Percentiles rank a stretch among this genome's conserved stretches.
Evolutionary conservation across 768 basidiomycete species (phyloP).

Genomic region (Kwoniella sp.): DNA sequence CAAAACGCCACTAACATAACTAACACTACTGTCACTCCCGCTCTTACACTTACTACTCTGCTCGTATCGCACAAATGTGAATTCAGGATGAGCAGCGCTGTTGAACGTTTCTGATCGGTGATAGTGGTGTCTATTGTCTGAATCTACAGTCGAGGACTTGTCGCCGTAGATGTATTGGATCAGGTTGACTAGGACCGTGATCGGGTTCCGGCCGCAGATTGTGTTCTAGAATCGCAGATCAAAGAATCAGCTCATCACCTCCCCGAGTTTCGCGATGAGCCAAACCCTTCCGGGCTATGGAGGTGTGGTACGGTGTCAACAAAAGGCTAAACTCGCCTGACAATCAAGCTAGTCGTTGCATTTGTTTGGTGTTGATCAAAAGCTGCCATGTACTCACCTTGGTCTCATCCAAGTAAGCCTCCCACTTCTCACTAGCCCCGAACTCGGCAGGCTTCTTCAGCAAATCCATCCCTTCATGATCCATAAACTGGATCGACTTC

Average conservation of each 20-base stretch:
- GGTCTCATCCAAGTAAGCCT: constrained; percentile 51
- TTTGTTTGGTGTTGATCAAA: too few species aligned
- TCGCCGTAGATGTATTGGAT: constrained; percentile 60
- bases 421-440: constrained; percentile 44
- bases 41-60: constrained; percentile 78
- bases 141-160: constrained; percentile 44
- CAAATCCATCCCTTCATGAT: constrained; percentile 78
- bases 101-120: background rate
- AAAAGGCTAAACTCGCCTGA: too few species aligned
- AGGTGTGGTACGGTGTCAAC: too few species aligned
- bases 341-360: too few species aligned
- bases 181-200: constrained; percentile 84
- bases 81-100: constrained; percentile 45
- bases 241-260: too few species aligned
- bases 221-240: too few species aligned
- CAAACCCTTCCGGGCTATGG: too few species aligned
- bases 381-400: constrained; percentile 53
- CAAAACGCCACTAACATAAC: constrained; percentile 78
- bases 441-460: constrained; percentile 36
- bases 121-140: background rate
- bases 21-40: constrained; percentile 82
- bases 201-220: constrained; percentile 94
- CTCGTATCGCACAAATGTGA: constrained; percentile 89
- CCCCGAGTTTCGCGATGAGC: too few species aligned
- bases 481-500: constrained; percentile 77